Base-by-base conservation (phyloP, 805 yeast species). In the Wickerhamiella kurtzmanii region DNA sequence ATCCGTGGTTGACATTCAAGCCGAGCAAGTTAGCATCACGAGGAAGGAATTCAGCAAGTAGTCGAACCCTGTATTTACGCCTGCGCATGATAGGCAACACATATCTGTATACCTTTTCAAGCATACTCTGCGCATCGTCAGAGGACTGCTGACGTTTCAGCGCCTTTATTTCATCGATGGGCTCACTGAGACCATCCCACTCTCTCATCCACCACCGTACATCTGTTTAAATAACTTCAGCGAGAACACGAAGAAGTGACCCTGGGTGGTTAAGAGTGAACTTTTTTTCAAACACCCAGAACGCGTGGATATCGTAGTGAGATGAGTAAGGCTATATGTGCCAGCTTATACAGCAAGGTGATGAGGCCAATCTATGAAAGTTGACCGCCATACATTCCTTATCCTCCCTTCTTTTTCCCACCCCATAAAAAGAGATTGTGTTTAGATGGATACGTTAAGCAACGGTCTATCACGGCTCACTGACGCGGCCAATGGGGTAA, bases 21-120 rank as follows among this genome's bases (percentile, higher is more conserved):
- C 97, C 97, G 11, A 88, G 64, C 18, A 89, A 64, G 15, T 70
- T 63, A 2, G 73, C 67, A 56, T 75, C 70, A 51, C 73, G 79
- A 2, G 97, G 97, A 51, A 68, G 81, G 74, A 89, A 83, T 61
- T 89, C 97, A 52, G 82, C 75, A 15, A 89, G 61, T 0, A 73
- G 65, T 0, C 77, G 78, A 2, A 88, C 89, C 45, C 73, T 75
- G 59, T 83, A 75, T 3, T 74, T 71, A 50, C 77, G 71, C 38
- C 75, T 74, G 49, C 76, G 74, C 79, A 89, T 83, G 45, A 89
- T 64, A 2, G 95, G 95, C 2, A 88, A 79, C 13, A 82, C 92
- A 28, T 71, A 63, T 9, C 62, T 53, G 2, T 89, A 88, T 15
- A 85, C 70, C 41, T 80, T 77, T 51, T 80, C 82, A 2, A 87